Evolutionary conservation across 805 yeast species (phyloP).

Genomic region (Candida manassasensis): DNA sequence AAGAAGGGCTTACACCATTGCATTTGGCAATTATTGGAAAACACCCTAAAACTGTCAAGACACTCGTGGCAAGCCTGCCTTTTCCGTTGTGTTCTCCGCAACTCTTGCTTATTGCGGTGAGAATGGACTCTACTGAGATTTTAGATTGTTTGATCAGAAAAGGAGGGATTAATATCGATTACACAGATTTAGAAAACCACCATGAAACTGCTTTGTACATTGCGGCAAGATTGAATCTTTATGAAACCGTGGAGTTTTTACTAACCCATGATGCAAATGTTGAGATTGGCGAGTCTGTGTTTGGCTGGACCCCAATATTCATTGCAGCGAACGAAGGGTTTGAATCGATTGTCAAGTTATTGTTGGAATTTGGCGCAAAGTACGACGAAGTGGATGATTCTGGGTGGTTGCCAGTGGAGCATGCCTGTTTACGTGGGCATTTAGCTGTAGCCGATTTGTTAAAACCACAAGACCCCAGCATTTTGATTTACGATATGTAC

Average conservation of each 20-base stretch:
- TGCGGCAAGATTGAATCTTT: constrained; percentile 62
- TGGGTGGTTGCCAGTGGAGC: constrained; percentile 98
- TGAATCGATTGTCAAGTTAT: constrained; percentile 47
- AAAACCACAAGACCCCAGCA: constrained; percentile 39
- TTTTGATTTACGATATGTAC: constrained; percentile 32
- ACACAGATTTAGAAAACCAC: constrained; percentile 49
- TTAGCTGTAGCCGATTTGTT: constrained; percentile 61
- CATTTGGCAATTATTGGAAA: constrained; percentile 79
- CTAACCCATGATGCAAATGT: constrained; percentile 61
- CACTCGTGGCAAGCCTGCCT: constrained; percentile 44
- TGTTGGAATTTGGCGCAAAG: constrained; percentile 52
- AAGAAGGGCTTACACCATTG: constrained; percentile 75
- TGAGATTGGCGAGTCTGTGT: constrained; percentile 70
- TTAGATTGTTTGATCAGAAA: constrained; percentile 48
- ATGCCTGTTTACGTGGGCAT: constrained; percentile 88
- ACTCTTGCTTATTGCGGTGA: constrained; percentile 61
- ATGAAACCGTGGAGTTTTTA: constrained; percentile 49
- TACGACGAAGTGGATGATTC: constrained; percentile 64
- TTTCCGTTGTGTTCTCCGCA: constrained; percentile 47
- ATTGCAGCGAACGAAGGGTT: constrained; percentile 86
- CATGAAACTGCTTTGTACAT: constrained; percentile 79
- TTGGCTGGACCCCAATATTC: constrained; percentile 94
- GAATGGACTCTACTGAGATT: constrained; percentile 57
- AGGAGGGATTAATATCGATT: constrained; percentile 62
- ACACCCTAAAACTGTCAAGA: constrained; percentile 71